phyloP scores from a whole-genome alignment of 139 green algal genomes.

The Dunaliella primolecta region DNA sequence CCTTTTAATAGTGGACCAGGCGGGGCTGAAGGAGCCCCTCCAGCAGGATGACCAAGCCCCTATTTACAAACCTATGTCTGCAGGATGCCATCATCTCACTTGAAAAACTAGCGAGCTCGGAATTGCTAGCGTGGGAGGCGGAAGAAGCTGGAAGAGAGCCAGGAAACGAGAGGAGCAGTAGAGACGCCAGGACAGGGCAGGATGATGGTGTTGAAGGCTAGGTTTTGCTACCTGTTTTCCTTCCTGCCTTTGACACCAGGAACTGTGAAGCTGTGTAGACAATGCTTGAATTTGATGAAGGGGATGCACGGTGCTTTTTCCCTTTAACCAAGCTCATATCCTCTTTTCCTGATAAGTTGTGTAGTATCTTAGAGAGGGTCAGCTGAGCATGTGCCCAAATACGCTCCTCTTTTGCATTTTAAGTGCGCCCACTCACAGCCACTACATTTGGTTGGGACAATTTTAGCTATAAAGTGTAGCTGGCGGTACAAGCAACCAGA shows the following conservation, averaged over 20 bases:
- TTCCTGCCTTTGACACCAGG: too few relatives aligned
- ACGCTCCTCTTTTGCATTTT: background rate
- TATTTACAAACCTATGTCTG: too few relatives aligned
- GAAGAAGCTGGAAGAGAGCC: background rate
- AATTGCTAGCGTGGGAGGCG: constrained; percentile 59
- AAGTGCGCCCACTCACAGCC: too few relatives aligned
- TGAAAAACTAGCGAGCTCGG: constrained; percentile 32
- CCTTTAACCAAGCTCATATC: background rate
- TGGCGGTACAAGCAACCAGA: too few relatives aligned
- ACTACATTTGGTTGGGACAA: too few relatives aligned
- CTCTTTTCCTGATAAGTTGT: background rate
- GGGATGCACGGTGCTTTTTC: background rate
- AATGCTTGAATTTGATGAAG: background rate
- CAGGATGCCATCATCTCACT: constrained; percentile 45
- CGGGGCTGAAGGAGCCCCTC: too few relatives aligned
- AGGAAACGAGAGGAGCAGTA: background rate
- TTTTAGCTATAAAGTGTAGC: too few relatives aligned
- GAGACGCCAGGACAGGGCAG: background rate
- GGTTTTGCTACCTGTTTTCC: background rate
- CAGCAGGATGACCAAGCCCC: too few relatives aligned
- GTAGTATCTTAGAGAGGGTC: too few relatives aligned
- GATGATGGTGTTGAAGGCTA: background rate
- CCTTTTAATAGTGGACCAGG: too few relatives aligned
- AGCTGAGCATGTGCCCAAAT: background rate
- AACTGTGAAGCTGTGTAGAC: too few relatives aligned